Conservation (phyloP, 2,329 filamentous ascomycete genomes). For the Conoideocrella luteorostrata region DNA sequence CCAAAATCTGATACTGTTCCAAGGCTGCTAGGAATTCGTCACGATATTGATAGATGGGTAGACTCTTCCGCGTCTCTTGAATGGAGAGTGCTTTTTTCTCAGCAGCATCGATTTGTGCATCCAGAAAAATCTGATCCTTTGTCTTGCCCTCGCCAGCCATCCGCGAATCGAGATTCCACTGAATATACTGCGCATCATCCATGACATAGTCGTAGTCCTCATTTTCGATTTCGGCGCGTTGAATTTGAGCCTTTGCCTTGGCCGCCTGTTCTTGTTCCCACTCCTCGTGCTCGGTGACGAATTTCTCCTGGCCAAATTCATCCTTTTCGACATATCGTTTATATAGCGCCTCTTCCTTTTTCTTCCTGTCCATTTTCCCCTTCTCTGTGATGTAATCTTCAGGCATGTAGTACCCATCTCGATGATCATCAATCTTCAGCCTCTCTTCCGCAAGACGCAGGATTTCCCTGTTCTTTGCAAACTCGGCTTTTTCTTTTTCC, state of each 20-base stretch:
- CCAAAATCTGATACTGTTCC: slow-evolving; percentile 77
- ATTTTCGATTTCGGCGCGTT: slow-evolving; percentile 65
- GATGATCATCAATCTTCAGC: slow-evolving; percentile 80
- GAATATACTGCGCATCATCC: slow-evolving; percentile 81
- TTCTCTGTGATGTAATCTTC: slow-evolving; percentile 95
- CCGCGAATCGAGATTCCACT: slow-evolving; percentile 71
- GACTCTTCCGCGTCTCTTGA: slow-evolving; percentile 80
- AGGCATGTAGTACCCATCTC: slow-evolving; percentile 86
- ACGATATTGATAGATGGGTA: slow-evolving; percentile 85
- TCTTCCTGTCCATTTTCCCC: slow-evolving; percentile 78
- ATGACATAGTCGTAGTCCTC: slow-evolving; percentile 91
- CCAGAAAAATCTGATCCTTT: slow-evolving; percentile 71
- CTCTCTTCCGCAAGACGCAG: slow-evolving; percentile 78
- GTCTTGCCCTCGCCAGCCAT: slow-evolving; percentile 65
- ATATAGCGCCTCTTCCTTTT: slow-evolving; percentile 85
- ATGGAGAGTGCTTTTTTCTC: slow-evolving; percentile 85
- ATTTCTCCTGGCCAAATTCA: slow-evolving; percentile 80
- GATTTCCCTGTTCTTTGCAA: slow-evolving; percentile 80
- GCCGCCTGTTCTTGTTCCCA: slow-evolving; percentile 89
- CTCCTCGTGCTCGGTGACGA: slow-evolving; percentile 88
- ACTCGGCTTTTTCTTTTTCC: slow-evolving; percentile 76
- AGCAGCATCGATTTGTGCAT: slow-evolving; percentile 78
- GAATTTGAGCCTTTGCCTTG: slow-evolving; percentile 83
- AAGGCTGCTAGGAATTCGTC: slow-evolving; percentile 83
- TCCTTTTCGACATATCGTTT: slow-evolving; percentile 84